A percentile compares a stretch with the other conserved stretches of the same genome.
Evolutionary conservation across 2,329 filamentous ascomycete species (phyloP).

Genomic region (Hyphodiscus sp.): DNA sequence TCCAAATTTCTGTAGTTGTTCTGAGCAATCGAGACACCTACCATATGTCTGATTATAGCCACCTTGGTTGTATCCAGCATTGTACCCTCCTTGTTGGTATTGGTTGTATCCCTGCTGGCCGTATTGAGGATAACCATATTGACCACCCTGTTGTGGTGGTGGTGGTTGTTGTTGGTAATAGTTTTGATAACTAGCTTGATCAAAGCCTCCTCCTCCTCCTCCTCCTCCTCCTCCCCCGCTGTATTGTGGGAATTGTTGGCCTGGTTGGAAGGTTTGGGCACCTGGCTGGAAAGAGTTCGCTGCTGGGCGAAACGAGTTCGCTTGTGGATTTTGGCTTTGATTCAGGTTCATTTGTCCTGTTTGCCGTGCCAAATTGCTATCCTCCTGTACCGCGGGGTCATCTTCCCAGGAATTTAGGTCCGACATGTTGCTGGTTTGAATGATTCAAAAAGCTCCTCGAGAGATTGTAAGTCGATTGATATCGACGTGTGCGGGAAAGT

Average conservation of each 20-base stretch:
- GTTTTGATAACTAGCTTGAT: conserved; percentile 48
- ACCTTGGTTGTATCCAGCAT: conserved; percentile 28
- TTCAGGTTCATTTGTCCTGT: conserved; percentile 71
- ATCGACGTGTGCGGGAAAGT: not conserved
- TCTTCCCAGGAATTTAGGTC: conserved; percentile 95
- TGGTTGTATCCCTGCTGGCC: conserved; percentile 40
- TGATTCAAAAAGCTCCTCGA: too few species aligned
- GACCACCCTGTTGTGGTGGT: conserved; percentile 41
- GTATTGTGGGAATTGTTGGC: conserved; percentile 57
- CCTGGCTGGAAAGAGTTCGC: conserved; percentile 68
- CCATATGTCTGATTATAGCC: conserved; percentile 35
- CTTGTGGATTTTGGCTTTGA: conserved; percentile 36
- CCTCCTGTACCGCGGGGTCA: conserved; percentile 70
- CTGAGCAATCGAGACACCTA: conserved; percentile 16
- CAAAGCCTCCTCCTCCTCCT: conserved; percentile 42
- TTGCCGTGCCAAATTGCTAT: conserved; percentile 68
- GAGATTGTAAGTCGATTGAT: not conserved
- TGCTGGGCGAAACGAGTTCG: conserved; percentile 56
- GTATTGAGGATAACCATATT: conserved; percentile 49
- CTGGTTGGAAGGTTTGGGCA: conserved; percentile 64
- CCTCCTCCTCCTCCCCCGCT: conserved; percentile 35
- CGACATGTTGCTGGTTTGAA: conserved; percentile 53
- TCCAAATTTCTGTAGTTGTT: too few species aligned
- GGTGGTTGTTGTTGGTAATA: conserved; percentile 47
- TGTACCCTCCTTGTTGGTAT: conserved; percentile 32